Evolutionary conservation across 148 eudicot genomes (phyloP), one percentile per base, ranked within the genome.

Genomic region (Rhododendron henanense): DNA sequence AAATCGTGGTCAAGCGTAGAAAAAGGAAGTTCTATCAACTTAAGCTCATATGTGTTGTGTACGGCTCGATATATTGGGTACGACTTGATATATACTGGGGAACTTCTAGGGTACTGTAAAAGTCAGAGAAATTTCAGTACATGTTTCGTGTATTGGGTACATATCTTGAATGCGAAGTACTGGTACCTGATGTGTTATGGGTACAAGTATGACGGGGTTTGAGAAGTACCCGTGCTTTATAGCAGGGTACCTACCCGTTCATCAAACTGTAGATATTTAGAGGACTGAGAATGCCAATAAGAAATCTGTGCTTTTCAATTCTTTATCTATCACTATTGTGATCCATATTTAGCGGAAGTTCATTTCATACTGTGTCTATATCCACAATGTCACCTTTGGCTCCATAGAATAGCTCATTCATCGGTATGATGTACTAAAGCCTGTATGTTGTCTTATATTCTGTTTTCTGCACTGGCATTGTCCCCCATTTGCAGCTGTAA

Each of bases 401-500:
- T 63, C 71, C 23, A 25, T n/a, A 47, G 35, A 65, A 14, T 16
- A 82, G 76, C 31, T 23, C 73, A 37, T 28, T 51, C 13, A 44
- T 45, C 8, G 14, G 79, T 71, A 19, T 53, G 5, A 14, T 73
- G 21, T 81, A 57, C 3, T 37, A n/a, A 57, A 55, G 55, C 1
- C 33, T 61, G 10, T 41, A 44, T 41, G 84, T 41, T 39, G 33
- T 33, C 23, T 61, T 41, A 59, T 33, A 50, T n/a, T 48, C 21
- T 61, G 65, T n/a, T 75, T 81, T 44, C 44, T 41, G 57, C 47
- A 9, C 2, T 63, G 10, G 33, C 84, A 39, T 73, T 86, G 11
- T 85, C 77, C 75, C 5, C 10, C 10, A 47, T 78, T 86, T 88
- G 91, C 89, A 97, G 99, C 99, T 87, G 80, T 91, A 57, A 97